Evolutionary conservation across 2,329 filamentous ascomycete species (phyloP), one percentile per base, ranked within the genome.

Genomic region (Penicillium oxalicum): DNA sequence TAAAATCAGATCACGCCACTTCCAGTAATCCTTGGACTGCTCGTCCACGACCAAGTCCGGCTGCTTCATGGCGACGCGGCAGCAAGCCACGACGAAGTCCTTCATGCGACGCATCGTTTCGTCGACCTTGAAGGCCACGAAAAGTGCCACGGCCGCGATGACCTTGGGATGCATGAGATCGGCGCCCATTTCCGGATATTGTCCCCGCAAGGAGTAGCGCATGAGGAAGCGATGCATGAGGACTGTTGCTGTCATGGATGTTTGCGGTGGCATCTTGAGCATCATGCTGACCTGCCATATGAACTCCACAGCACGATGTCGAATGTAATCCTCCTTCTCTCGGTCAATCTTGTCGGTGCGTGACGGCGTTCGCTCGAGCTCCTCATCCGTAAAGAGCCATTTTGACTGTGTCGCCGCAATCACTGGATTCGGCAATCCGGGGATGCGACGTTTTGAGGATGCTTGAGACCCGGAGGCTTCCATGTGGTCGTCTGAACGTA

Each of bases 141-240:
- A 98, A 2, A 98, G 77, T 1, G 90, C 82, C 0, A 91, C 95
- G 0, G 91, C 93, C 9, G 91, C 93, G 51, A 95, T 88, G 61
- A 94, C 87, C 65, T 95, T 97, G 60, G 95, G 91, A 67, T 96
- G 91, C 41, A 94, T 81, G 32, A 59, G 40, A 11, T 89, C 89
- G 40, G 76, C 47, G 2, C 75, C 47, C 73, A 73, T 53, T 78
- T 79, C 54, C 83, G 87, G 61, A 86, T 81, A 60, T 84, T 80
- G 42, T 86, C 83, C 79, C 94, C 84, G 64, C 84, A 91, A 33
- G 1, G 58, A 60, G 63, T 79, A 83, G 54, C 90, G 84, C 89
- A 97, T 96, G 66, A 90, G 91, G 68, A 95, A 97, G 29, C 93
- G 83, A 69, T 98, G 91, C 68, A 98, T 91, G 74, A 95, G 97